Base-by-base conservation (phyloP, 169 alveolate genomes). In the Ichthyophthirius multifiliis region DNA sequence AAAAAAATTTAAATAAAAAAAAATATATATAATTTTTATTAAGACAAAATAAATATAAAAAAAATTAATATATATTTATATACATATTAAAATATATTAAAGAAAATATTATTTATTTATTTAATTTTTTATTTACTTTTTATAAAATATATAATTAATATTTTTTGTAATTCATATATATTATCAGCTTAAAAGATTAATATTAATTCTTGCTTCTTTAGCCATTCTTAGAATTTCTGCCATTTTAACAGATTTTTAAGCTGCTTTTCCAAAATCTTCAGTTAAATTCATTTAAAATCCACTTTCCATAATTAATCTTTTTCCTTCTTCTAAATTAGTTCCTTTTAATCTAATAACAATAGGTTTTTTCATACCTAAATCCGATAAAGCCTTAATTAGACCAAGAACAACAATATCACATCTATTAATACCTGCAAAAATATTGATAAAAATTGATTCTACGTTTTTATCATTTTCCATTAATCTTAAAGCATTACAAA, bases 401-500 rank as follows among this genome's bases (percentile, higher is more conserved):
- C 98, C 98, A 13, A 83, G 65, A 2, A 98, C 99, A 74, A 97
- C 94, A 46, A 93, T 85, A 76, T 97, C 99, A 65, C 84, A 78
- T 62, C 83, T 76, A 37, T 20, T 55, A 80, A 98, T 98, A 47
- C 99, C 99, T 73, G 99, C 99, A 73, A 97, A 96, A 65, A 98
- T 97, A 89, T 98, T 98, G 71, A 98, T 96, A 76, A 97, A 88
- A 76, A 97, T 92, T 18, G 96, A 93, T 86, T 96, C 95, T 27
- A 97, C 99, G 32, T 90, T 89, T 9, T 93, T 82, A 86, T 96
- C 97, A 18, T 89, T 86, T 45, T 90, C 93, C 76, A 98, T 85
- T 37, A 96, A 93, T 75, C 91, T 92, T 65, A 98, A 93, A 34
- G 99, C 99, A 71, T 89, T 93, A 6, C 90, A 84, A 74, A 98